These are phyloP conservation scores for Penicillium sp. DNA, from an alignment of 2,329 filamentous ascomycete species.

Conservation along the genomic window DNA sequence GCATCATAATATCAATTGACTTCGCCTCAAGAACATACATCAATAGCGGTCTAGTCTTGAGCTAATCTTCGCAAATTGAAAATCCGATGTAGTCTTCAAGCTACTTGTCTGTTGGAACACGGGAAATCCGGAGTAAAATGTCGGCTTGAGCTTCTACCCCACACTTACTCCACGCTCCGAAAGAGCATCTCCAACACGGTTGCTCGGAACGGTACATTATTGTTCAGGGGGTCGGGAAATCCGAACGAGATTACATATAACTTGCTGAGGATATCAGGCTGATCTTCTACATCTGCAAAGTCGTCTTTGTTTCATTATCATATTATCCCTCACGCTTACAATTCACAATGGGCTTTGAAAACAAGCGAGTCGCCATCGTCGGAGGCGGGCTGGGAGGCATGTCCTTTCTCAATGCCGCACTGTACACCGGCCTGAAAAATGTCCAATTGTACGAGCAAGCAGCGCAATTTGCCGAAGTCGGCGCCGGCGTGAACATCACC, in stretches of 20 bases:
- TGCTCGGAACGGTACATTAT: constrained; percentile 17
- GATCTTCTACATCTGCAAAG: background rate
- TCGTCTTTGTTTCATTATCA: background rate
- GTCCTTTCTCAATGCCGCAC: constrained; percentile 38
- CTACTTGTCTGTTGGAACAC: background rate
- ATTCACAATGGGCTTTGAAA: constrained; percentile 32
- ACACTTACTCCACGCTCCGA: constrained; percentile 23
- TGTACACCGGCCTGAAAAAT: constrained; percentile 33
- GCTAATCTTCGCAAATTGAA: background rate
- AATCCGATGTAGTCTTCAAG: background rate
- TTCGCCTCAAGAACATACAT: too few relatives aligned
- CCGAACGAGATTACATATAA: constrained; percentile 11
- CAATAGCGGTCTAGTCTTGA: too few relatives aligned
- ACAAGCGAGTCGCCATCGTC: constrained; percentile 35
- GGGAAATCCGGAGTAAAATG: constrained; percentile 10
- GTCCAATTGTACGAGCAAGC: constrained; percentile 41
- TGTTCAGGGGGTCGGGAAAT: constrained; percentile 9
- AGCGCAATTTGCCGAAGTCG: constrained; percentile 38
- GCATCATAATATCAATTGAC: too few relatives aligned
- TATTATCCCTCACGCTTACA: background rate
- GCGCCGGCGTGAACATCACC: constrained; percentile 40
- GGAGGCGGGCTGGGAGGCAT: constrained; percentile 41
- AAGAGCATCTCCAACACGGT: constrained; percentile 10
- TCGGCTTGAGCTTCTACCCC: constrained; percentile 14
- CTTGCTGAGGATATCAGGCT: too few relatives aligned